A percentile compares a stretch with the other conserved stretches of the same genome.
Evolutionary conservation across 768 basidiomycete genomes (phyloP).

Genomic region (Russula griseocarnosa): DNA sequence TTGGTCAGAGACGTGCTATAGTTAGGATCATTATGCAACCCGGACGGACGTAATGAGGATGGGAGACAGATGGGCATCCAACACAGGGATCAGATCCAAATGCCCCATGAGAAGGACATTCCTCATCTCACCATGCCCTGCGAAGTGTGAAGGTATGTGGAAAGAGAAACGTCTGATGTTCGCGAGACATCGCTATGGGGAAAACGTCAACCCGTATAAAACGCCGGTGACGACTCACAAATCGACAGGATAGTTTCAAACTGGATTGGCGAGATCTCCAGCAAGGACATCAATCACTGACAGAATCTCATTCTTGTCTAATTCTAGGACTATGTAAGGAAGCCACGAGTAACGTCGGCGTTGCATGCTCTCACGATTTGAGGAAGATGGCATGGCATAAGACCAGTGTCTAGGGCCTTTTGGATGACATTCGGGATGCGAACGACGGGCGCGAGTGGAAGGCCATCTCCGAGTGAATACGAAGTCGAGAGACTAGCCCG

Average conservation of each 20-base stretch:
- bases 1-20: slow-evolving; percentile 82
- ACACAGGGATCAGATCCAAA: slow-evolving; percentile 78
- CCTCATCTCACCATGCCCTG: slow-evolving; percentile 81
- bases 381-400: slow-evolving; percentile 49
- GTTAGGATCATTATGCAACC: slow-evolving; percentile 4
- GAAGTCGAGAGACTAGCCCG: neutral
- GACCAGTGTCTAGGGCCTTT: slow-evolving; percentile 64
- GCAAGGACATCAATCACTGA: slow-evolving; percentile 93
- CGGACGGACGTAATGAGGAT: slow-evolving; percentile 13
- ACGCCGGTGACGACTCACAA: slow-evolving; percentile 76
- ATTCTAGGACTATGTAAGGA: slow-evolving; percentile 95
- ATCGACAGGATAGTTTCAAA: slow-evolving; percentile 94
- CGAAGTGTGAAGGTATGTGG: slow-evolving; percentile 84
- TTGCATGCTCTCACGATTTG: slow-evolving; percentile 84
- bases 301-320: slow-evolving; percentile 97
- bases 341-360: slow-evolving; percentile 93
- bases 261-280: slow-evolving; percentile 83
- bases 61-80: slow-evolving; percentile 66
- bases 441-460: slow-evolving; percentile 73
- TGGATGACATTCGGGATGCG: slow-evolving; percentile 82
- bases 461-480: slow-evolving; percentile 62
- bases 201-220: slow-evolving; percentile 21
- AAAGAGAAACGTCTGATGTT: slow-evolving; percentile 86
- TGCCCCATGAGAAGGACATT: slow-evolving; percentile 94
- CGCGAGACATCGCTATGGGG: slow-evolving; percentile 88